Percentiles rank a stretch among this genome's conserved stretches.
phyloP scores from a whole-genome alignment of 345 rosid species.

The Eucalyptus urophylla region DNA sequence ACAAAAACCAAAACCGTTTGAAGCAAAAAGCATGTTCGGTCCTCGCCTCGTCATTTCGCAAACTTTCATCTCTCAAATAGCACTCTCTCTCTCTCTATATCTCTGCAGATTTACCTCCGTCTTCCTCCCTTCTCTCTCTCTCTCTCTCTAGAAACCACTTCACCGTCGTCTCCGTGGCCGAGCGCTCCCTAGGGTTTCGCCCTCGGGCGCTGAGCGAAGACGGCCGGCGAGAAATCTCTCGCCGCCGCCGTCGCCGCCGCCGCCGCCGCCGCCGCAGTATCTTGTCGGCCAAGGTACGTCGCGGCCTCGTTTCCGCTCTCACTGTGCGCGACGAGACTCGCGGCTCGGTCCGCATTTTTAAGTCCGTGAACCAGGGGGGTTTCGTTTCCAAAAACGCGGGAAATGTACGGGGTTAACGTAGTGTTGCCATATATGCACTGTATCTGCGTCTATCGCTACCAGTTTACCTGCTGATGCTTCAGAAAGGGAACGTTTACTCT shows the following conservation, averaged over 20 bases:
- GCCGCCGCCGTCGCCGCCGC: too few species aligned
- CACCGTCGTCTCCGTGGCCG: background rate
- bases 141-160: background rate
- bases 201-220: background rate
- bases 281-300: background rate
- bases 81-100: background rate
- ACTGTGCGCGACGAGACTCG: background rate
- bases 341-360: background rate
- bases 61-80: background rate
- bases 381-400: background rate
- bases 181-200: background rate
- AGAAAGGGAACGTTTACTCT: background rate
- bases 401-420: background rate
- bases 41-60: background rate
- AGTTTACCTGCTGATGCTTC: background rate
- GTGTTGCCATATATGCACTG: background rate
- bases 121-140: background rate
- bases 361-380: background rate
- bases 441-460: background rate
- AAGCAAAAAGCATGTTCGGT: background rate
- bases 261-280: background rate
- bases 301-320: background rate
- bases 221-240: background rate
- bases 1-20: background rate
- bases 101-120: background rate